Base-by-base conservation (phyloP, 2,329 filamentous ascomycete species). In the Ramularia endophylla region DNA sequence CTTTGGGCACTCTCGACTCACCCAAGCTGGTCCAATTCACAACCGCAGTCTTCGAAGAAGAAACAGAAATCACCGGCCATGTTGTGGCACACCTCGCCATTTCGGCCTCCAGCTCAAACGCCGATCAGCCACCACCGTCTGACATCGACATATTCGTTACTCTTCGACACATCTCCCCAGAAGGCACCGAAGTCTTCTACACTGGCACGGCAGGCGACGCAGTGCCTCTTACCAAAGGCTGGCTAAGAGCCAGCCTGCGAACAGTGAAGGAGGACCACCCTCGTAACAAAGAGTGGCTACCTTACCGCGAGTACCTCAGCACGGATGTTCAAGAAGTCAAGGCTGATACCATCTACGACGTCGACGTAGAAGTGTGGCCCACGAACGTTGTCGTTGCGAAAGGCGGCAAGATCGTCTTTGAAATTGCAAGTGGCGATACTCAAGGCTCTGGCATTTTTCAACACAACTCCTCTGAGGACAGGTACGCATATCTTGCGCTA, bases 21-120 rank as follows among this genome's bases (percentile, higher is more conserved):
- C 53, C 57, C 12, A 66, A 80, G 37, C 43, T 71, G 0, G 50
- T 85, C 0, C 73, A 75, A 30, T 85, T 85, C 57, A 67, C 64
- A 1, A 81, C 75, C 0, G 42, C 66, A 0, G 64, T 77, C 0
- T 83, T 85, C 43, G 68, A 72, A n/a, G 46, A 66, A 5, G 79
- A 85, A 52, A 82, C 75, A 0, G 83, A 86, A 54, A 76, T 87
- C 40, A 86, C 83, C 0, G 83, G 83, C 0, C 79, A 85, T 53
- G 65, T 84, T 19, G 67, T 77, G 0, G 80, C 79, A 0, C 80
- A 78, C 48, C 66, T 87, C 3, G 77, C 79, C 45, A 74, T 84
- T 0, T 83, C 80, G 1, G 44, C 43, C 27, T 53, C 55, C 6
- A 43, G 40, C 8, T 25, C 36, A 3, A 22, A 46, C 3, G 34